Base-by-base conservation (phyloP, 768 basidiomycete species). In the Calvatia gigantea region DNA sequence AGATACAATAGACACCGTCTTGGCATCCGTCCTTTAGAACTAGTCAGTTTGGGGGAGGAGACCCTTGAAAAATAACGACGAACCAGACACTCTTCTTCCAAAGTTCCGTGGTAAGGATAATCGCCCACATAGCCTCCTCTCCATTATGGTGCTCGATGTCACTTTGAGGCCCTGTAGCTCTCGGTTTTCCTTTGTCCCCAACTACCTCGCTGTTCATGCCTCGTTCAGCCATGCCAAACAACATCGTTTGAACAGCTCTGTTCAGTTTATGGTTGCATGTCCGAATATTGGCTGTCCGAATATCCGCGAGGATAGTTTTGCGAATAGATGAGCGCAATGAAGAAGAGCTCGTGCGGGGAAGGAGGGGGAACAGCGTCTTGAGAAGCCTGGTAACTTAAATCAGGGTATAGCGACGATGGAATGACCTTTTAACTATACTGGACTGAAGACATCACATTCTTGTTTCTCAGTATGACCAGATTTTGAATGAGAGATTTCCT, bases 91-190 rank as follows among this genome's bases (percentile, higher is more conserved):
- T 83, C 72, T 95, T 98, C 66, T 82, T 82, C 97, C 96, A 98
- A 12, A 98, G 76, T 63, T 98, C 94, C 69, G 91, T 90, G 15
- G 93, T 91, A 51, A 98, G 72, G 39, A 95, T 87, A 47, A 99
- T 86, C 3, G 97, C 96, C 95, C 96, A 98, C 86, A 97, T 90
- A 2, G 95, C 94, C 62, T 98, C 97, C 29, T 93, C 90, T 1
- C 85, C 84, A 46, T 75, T 77, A 52, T 72, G 69, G 27, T 70
- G 68, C 11, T 70, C 66, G n/a, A 68, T 68, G 57, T 78, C 75
- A 23, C 64, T 66, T 1, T 72, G 70, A 7, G 73, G 67, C 5
- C 71, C 69, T 47, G 65, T 63, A 27, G 73, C 74, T 58, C 80
- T 73, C n/a, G 80, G 65, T 63, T 86, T 93, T 3, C 87, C 94